Conservation (phyloP, 139 green algal genomes). For the Chlamydomonas sp. region DNA sequence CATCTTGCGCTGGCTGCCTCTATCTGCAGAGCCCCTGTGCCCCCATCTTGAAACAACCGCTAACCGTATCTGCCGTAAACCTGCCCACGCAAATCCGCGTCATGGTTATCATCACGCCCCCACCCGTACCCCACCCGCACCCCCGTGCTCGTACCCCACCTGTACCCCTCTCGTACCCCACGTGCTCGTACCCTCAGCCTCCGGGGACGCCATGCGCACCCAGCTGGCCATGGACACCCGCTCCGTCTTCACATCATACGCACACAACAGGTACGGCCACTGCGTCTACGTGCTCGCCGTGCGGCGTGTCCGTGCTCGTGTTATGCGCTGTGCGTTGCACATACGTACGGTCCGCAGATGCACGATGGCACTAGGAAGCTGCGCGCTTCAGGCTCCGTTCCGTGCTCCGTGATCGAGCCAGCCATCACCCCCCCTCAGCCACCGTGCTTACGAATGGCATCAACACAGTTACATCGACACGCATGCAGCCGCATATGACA, state of each 20-base stretch:
- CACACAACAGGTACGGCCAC: conserved; percentile 39
- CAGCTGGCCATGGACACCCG: conserved; percentile 65
- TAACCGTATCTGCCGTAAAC: background rate
- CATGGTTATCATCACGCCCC: background rate
- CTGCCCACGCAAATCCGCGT: background rate
- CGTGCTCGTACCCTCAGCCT: conserved; percentile 36
- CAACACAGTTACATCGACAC: too few relatives aligned
- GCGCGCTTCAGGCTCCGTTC: too few relatives aligned
- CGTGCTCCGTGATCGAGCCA: too few relatives aligned
- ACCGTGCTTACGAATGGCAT: too few relatives aligned
- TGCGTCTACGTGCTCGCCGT: too few relatives aligned
- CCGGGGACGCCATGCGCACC: conserved; percentile 66
- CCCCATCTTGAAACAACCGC: background rate
- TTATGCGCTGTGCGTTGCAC: too few relatives aligned
- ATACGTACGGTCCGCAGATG: too few relatives aligned
- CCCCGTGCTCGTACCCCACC: background rate
- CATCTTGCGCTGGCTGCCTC: background rate
- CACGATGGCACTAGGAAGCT: too few relatives aligned
- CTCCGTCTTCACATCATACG: conserved; percentile 70
- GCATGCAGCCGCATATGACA: too few relatives aligned
- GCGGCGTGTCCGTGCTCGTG: too few relatives aligned
- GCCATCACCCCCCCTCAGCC: too few relatives aligned
- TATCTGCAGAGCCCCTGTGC: background rate
- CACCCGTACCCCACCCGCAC: too few relatives aligned
- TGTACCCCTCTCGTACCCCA: background rate